phyloP scores from a whole-genome alignment of 2,329 filamentous ascomycete species.

The Phialophora tarda region DNA sequence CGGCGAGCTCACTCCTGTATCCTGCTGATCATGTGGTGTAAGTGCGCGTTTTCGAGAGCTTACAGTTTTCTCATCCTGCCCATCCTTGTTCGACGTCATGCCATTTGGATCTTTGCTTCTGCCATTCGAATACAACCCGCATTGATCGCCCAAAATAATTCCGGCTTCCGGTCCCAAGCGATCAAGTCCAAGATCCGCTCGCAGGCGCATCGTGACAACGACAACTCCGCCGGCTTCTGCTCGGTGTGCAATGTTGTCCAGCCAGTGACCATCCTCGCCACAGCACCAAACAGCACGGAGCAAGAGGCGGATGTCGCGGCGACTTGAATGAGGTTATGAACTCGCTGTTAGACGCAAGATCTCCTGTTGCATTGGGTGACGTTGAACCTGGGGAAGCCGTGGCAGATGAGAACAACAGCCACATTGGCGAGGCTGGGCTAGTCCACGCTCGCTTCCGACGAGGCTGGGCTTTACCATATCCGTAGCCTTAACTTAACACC shows the following conservation, averaged over 20 bases:
- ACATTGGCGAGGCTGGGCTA: slow-evolving; percentile 3
- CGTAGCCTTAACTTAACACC: neutral
- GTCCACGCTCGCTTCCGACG: neutral
- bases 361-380: neutral
- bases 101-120: too few species aligned
- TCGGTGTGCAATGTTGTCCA: neutral
- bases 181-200: too few species aligned
- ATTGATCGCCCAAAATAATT: neutral
- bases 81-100: too few species aligned
- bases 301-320: neutral
- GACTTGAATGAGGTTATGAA: neutral
- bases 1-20: neutral
- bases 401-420: neutral
- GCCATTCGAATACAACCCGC: too few species aligned
- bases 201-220: neutral
- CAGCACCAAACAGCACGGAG: neutral
- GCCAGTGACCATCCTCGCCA: neutral
- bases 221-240: neutral
- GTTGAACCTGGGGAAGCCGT: neutral
- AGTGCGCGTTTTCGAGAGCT: neutral
- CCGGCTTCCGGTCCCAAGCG: neutral
- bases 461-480: slow-evolving; percentile 15
- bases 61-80: neutral
- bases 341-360: neutral
- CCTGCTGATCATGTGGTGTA: neutral